Conservation (phyloP, 805 yeast genomes). For the Komagataella populi region DNA sequence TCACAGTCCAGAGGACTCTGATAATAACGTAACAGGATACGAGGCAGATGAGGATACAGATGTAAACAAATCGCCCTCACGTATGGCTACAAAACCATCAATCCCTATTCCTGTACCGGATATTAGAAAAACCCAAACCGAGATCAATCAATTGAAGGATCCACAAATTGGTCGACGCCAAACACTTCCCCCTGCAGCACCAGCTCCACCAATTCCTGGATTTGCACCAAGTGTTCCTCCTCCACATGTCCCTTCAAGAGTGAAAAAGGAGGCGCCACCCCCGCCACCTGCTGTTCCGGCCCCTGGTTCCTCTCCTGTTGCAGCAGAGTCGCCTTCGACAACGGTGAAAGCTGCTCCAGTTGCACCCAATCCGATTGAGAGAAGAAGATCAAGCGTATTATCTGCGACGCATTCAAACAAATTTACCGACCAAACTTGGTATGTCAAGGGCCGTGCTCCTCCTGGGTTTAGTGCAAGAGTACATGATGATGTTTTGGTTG, state of each 20-base stretch:
- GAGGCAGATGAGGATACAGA: slow-evolving; percentile 54
- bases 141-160: not conserved
- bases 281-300: slow-evolving; percentile 8
- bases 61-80: slow-evolving; percentile 7
- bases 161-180: not conserved
- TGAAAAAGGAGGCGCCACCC: slow-evolving; percentile 6
- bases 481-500: slow-evolving; percentile 41
- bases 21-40: slow-evolving; percentile 39
- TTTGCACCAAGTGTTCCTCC: slow-evolving; percentile 5
- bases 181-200: slow-evolving; percentile 10
- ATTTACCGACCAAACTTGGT: slow-evolving; percentile 38
- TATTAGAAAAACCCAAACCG: not conserved
- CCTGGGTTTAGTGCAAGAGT: slow-evolving; percentile 25
- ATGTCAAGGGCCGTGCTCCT: slow-evolving; percentile 50
- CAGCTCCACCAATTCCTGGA: slow-evolving; percentile 9
- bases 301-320: slow-evolving; percentile 4
- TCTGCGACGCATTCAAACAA: not conserved
- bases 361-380: slow-evolving; percentile 3
- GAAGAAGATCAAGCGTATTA: slow-evolving; percentile 4
- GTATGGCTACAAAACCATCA: slow-evolving; percentile 3
- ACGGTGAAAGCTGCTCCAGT: slow-evolving; percentile 10
- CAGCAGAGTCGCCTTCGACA: slow-evolving; percentile 1
- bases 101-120: not conserved
- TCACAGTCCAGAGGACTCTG: slow-evolving; percentile 5
- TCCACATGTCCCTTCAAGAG: not conserved